These are phyloP conservation scores for Fusarium solani-melongenae DNA, from an alignment of 2,329 filamentous ascomycete species.

Conservation along the genomic window DNA sequence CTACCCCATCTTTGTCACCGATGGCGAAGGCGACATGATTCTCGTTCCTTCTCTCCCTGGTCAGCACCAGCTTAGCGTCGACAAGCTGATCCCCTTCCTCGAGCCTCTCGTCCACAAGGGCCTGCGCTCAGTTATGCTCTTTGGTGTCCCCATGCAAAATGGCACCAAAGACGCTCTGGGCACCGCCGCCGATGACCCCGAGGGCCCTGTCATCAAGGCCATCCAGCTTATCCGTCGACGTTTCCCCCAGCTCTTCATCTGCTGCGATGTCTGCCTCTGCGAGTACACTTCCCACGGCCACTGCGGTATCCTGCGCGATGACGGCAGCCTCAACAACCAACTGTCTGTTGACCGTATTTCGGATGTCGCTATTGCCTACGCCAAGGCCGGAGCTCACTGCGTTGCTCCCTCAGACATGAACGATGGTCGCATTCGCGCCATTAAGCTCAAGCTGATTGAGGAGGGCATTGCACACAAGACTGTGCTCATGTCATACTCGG, in stretches of 20 bases:
- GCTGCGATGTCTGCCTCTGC: constrained; percentile 94
- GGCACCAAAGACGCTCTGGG: constrained; percentile 90
- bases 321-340: constrained; percentile 91
- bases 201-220: constrained; percentile 88
- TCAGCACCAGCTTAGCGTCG: constrained; percentile 88
- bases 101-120: constrained; percentile 90
- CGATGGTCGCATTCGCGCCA: constrained; percentile 94
- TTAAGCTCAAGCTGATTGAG: constrained; percentile 98
- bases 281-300: constrained; percentile 99
- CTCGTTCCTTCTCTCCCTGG: constrained; percentile 91
- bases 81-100: constrained; percentile 85
- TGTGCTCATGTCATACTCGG: constrained; percentile 96
- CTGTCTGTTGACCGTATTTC: constrained; percentile 94
- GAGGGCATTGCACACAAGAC: constrained; percentile 91
- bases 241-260: constrained; percentile 92
- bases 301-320: constrained; percentile 94
- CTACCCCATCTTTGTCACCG: constrained; percentile 95
- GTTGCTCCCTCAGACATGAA: constrained; percentile 99
- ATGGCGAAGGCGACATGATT: constrained; percentile 91
- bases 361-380: constrained; percentile 97
- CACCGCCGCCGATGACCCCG: constrained; percentile 90
- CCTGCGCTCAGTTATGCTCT: constrained; percentile 91
- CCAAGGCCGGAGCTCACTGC: constrained; percentile 94
- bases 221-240: constrained; percentile 86
- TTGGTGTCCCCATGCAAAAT: constrained; percentile 87